Evolutionary conservation across 768 basidiomycete genomes (phyloP).

Genomic region (Lactifluus pinguis): DNA sequence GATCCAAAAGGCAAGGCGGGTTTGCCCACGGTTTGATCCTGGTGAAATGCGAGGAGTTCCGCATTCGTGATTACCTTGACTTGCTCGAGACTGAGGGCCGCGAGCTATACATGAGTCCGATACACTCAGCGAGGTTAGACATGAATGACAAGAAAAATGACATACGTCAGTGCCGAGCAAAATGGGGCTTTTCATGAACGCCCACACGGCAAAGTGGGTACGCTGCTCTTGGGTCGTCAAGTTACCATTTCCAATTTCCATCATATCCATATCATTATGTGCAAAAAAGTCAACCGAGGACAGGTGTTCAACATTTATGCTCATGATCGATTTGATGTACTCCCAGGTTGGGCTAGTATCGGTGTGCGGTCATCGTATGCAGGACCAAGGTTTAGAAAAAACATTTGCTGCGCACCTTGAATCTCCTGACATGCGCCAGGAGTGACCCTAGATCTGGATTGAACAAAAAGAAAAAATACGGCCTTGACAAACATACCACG

Average conservation of each 20-base stretch:
- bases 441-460: conserved; percentile 33
- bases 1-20: conserved; percentile 43
- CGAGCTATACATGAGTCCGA: conserved; percentile 30
- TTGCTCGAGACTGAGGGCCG: conserved; percentile 32
- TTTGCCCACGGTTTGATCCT: conserved; percentile 37
- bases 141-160: background rate
- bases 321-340: conserved; percentile 40
- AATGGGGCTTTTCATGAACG: conserved; percentile 49
- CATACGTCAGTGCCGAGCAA: conserved; percentile 34
- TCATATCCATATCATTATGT: conserved; percentile 56
- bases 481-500: conserved; percentile 30
- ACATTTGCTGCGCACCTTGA: conserved; percentile 25
- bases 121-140: background rate
- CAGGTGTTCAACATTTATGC: conserved; percentile 34
- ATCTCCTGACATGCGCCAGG: conserved; percentile 46
- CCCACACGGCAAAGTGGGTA: conserved; percentile 52
- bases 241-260: conserved; percentile 41
- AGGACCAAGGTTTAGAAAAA: background rate
- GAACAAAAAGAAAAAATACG: background rate
- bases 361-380: background rate
- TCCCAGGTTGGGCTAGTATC: conserved; percentile 37
- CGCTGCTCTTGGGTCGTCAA: conserved; percentile 42
- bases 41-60: conserved; percentile 47
- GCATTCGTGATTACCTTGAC: conserved; percentile 41
- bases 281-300: conserved; percentile 36